Evolutionary conservation across 2,329 filamentous ascomycete species (phyloP), one percentile per base, ranked within the genome.

Genomic region (Raffaelea ambrosiae): DNA sequence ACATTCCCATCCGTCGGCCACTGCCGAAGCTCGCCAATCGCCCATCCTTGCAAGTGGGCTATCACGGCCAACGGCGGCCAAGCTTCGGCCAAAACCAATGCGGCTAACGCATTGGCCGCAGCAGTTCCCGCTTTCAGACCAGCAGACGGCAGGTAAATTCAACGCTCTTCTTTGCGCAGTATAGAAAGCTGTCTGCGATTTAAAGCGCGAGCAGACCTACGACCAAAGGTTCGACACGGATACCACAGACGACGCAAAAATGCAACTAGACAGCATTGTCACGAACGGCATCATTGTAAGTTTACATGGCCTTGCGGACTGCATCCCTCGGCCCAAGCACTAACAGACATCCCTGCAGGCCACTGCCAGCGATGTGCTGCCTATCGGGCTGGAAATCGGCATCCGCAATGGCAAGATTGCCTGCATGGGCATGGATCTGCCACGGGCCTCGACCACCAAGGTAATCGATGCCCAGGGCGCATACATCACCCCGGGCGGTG

Each of bases 401-500:
- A 61, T 75, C 47, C 65, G 62, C 49, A 57, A 66, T 50, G 70
- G 70, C 48, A 70, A 68, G 47, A 73, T 75, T 38, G 59, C 60
- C 16, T 64, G 66, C 41, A 59, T 75, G n/a, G 72, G 69, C 4
- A 57, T 56, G 2, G 56, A 54, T 13, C 61, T 74, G 4, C 60
- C 61, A 7, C 55, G 54, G 20, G 58, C 57, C 19, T 48, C 54
- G 9, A 51, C 57, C 2, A 70, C 67, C 0, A 53, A 61, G 38
- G 50, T 70, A 9, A 63, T 73, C 21, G 66, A 72, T 54, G 70
- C 70, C 7, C 63, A 68, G 54, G 68, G 68, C 0, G 69, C 65
- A 8, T 70, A 67, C 45, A 59, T 73, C 9, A 71, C 67, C 1
- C 68, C 59, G n/a, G 59, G 59, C 9, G 66, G 66, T 10, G 59